A percentile compares a stretch with the other conserved stretches of the same genome.
Conservation (phyloP, 805 yeast species). For the Debaryomyces hansenii region DNA sequence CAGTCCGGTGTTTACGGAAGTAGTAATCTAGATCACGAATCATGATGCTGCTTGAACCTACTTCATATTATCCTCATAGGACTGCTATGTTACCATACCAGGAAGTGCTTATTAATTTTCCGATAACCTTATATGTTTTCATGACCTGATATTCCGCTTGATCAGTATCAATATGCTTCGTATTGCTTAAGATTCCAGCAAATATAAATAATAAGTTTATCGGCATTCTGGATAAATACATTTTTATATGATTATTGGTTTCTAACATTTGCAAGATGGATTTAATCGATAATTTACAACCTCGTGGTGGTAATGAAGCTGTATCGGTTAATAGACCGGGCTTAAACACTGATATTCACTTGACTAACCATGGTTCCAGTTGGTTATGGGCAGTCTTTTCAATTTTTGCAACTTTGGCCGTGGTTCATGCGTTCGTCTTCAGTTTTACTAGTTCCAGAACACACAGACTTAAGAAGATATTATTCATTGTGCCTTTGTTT, state of each 20-base stretch:
- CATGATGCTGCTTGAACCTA: too few relatives aligned
- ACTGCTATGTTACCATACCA: too few relatives aligned
- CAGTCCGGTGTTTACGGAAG: not conserved
- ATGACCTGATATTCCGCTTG: too few relatives aligned
- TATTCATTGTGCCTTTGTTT: conserved; percentile 43
- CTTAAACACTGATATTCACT: conserved; percentile 45
- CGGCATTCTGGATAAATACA: too few relatives aligned
- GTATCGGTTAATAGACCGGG: conserved; percentile 41
- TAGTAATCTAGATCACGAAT: too few relatives aligned
- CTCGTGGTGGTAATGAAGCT: conserved; percentile 35
- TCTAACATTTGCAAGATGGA: conserved; percentile 1
- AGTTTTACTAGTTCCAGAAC: conserved; percentile 21
- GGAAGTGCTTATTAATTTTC: too few relatives aligned
- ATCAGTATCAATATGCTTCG: too few relatives aligned
- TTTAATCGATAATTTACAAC: conserved; percentile 3
- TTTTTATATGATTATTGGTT: too few relatives aligned
- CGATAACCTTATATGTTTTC: too few relatives aligned
- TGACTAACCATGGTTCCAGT: conserved; percentile 61
- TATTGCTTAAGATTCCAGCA: too few relatives aligned
- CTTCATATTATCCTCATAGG: too few relatives aligned
- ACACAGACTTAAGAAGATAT: conserved; percentile 30
- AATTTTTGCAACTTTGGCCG: conserved; percentile 41
- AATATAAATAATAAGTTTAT: too few relatives aligned
- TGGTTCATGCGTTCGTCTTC: conserved; percentile 23
- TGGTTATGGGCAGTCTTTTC: conserved; percentile 69